Evolutionary conservation across 192 early-diverging fungal genomes (phyloP), one percentile per base, ranked within the genome.

Genomic region (Fimicolochytrium jonesii): DNA sequence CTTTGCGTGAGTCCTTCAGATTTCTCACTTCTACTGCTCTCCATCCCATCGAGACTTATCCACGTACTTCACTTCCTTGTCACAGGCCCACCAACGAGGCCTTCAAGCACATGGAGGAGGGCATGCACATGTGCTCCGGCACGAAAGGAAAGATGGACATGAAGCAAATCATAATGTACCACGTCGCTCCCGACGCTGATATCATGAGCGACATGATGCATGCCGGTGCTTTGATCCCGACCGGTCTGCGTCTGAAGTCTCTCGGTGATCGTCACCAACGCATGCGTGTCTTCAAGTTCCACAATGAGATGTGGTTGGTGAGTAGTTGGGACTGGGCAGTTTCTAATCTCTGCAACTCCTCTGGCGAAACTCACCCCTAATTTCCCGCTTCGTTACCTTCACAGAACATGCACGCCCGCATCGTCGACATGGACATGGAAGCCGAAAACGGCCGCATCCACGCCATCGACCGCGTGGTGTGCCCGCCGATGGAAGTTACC

Each of bases 41-140:
- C n/a, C n/a, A n/a, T n/a, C n/a, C n/a, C n/a, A n/a, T n/a, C n/a
- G n/a, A n/a, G n/a, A n/a, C n/a, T n/a, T n/a, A n/a, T n/a, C n/a
- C n/a, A n/a, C n/a, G n/a, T n/a, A n/a, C n/a, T n/a, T n/a, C n/a
- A n/a, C n/a, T n/a, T n/a, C n/a, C n/a, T n/a, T n/a, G n/a, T n/a
- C n/a, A n/a, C n/a, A n/a, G n/a, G n/a, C 69, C 69, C 26, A 66
- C 56, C 64, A 67, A 61, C 44, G 65, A 67, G 28, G 59, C 67
- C 15, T 55, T 54, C 37, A 48, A 66, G 64, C 28, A 48, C 25
- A 44, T 66, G 28, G 52, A 54, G 23, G 17, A 34, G 9, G 26
- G 44, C 9, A 30, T 28, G 6, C 3, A 11, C 46, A 25, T n/a
- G n/a, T n/a, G n/a, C n/a, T n/a, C n/a, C n/a, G n/a, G n/a, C n/a